These are phyloP conservation scores for Fusarium irregulare DNA, from an alignment of 2,329 filamentous ascomycete genomes.

Conservation along the genomic window DNA sequence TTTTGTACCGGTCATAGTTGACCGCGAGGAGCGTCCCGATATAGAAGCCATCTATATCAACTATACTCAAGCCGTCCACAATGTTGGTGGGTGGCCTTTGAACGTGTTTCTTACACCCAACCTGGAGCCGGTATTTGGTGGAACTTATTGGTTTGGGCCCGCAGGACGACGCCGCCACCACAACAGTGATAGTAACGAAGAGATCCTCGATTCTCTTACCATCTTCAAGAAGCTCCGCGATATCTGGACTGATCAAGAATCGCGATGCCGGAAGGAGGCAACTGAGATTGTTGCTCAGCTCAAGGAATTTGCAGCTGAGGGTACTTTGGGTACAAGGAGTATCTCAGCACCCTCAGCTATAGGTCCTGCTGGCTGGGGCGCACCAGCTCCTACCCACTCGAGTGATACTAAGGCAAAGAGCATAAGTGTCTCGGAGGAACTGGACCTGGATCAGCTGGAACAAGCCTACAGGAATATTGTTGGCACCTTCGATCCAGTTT, in stretches of 20 bases:
- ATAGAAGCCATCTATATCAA: constrained; percentile 98
- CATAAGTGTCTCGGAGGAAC: constrained; percentile 67
- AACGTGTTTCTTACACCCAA: constrained; percentile 97
- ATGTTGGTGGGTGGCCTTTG: constrained; percentile 90
- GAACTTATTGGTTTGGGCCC: constrained; percentile 93
- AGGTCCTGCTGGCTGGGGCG: constrained; percentile 48
- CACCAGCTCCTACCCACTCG: constrained; percentile 46
- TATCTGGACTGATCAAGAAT: constrained; percentile 85
- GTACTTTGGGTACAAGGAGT: constrained; percentile 69
- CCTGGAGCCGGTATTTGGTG: constrained; percentile 92
- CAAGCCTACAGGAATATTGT: constrained; percentile 87
- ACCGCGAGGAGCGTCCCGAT: constrained; percentile 93
- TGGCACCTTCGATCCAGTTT: constrained; percentile 79
- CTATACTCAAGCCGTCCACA: constrained; percentile 93
- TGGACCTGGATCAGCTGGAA: constrained; percentile 91
- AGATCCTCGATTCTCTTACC: constrained; percentile 81
- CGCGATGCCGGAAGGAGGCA: constrained; percentile 84
- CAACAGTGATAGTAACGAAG: constrained; percentile 58
- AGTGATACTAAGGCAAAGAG: constrained; percentile 38
- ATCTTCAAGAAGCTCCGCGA: constrained; percentile 82
- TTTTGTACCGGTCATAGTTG: constrained; percentile 92
- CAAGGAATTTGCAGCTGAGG: constrained; percentile 88
- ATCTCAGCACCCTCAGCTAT: constrained; percentile 48
- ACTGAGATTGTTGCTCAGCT: constrained; percentile 84
- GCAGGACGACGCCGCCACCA: constrained; percentile 60